A percentile compares a stretch with the other conserved stretches of the same genome.
Evolutionary conservation across 768 basidiomycete species (phyloP).

Genomic region (Podaxis carcinomalis): DNA sequence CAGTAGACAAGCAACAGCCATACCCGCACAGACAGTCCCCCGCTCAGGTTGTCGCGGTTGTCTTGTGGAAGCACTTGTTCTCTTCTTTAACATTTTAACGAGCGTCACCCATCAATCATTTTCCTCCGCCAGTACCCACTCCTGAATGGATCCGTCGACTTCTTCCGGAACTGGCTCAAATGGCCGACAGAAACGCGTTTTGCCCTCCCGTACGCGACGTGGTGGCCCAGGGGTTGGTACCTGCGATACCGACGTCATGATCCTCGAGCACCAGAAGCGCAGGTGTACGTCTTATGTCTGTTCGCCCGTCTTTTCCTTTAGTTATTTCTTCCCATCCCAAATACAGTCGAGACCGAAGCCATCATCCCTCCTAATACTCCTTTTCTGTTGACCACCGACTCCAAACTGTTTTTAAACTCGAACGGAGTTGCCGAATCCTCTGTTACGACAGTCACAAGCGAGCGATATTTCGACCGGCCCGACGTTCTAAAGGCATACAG

Average conservation of each 20-base stretch:
- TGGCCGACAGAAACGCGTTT: conserved; percentile 67
- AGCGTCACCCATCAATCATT: conserved; percentile 3
- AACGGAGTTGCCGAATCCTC: conserved; percentile 29
- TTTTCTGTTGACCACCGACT: conserved; percentile 75
- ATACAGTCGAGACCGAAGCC: conserved; percentile 66
- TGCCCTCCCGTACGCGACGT: conserved; percentile 77
- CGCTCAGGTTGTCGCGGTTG: not conserved
- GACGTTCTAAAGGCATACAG: conserved; percentile 71
- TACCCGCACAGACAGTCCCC: not conserved
- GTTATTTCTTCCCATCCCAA: conserved; percentile 9
- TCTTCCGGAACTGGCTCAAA: conserved; percentile 2
- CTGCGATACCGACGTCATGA: conserved; percentile 77
- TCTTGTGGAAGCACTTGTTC: not conserved
- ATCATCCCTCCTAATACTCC: conserved; percentile 61
- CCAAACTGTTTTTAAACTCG: conserved; percentile 36
- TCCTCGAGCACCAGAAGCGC: conserved; percentile 75
- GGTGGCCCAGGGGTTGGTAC: conserved; percentile 79
- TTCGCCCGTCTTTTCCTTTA: conserved; percentile 10
- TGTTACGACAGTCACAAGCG: conserved; percentile 57
- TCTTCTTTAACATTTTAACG: not conserved
- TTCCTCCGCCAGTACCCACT: not conserved
- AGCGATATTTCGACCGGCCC: conserved; percentile 74
- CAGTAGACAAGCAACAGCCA: not conserved
- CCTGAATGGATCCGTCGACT: conserved; percentile 8
- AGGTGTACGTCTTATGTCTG: conserved; percentile 51